Evolutionary conservation across 257 asterid species (phyloP).

Genomic region (Capsicum rhomboideum): DNA sequence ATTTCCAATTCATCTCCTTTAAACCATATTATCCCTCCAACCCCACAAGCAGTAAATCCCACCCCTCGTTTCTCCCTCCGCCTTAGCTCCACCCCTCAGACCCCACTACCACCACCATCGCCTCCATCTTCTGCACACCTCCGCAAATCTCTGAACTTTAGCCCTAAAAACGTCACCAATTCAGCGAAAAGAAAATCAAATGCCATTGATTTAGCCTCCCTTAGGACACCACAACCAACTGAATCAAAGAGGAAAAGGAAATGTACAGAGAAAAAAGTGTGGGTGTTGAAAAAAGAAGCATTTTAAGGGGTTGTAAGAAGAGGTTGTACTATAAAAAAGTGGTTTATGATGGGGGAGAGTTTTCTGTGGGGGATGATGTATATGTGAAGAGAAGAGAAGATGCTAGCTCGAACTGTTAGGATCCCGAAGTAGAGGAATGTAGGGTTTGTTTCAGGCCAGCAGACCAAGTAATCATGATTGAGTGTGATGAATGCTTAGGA

Average conservation of each 20-base stretch:
- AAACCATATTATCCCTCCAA: slow-evolving; percentile 27
- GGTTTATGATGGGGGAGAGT: slow-evolving; percentile 61
- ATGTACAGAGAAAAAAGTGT: background rate
- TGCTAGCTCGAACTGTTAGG: slow-evolving; percentile 53
- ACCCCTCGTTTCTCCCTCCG: slow-evolving; percentile 64
- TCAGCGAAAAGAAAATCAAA: background rate
- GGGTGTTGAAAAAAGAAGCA: slow-evolving; percentile 11
- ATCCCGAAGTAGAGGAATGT: slow-evolving; percentile 76
- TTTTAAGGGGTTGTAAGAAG: slow-evolving; percentile 23
- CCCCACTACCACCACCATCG: slow-evolving; percentile 3
- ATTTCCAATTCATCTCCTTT: slow-evolving; percentile 16
- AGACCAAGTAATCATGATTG: slow-evolving; percentile 59
- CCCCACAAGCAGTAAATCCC: slow-evolving; percentile 34
- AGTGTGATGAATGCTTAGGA: slow-evolving; percentile 88
- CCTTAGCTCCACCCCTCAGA: slow-evolving; percentile 20
- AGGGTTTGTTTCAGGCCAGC: slow-evolving; percentile 66
- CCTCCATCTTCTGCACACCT: background rate
- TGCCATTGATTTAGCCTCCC: background rate
- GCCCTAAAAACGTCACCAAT: slow-evolving; percentile 10
- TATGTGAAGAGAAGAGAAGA: slow-evolving; percentile 77
- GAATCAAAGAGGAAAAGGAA: slow-evolving; percentile 48
- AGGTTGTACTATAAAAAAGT: slow-evolving; percentile 60
- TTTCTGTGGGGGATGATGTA: slow-evolving; percentile 62
- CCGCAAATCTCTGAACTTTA: slow-evolving; percentile 21
- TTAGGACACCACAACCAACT: slow-evolving; percentile 35